phyloP scores from a whole-genome alignment of 208 protist genomes.

The Trypanosoma lewisi region DNA sequence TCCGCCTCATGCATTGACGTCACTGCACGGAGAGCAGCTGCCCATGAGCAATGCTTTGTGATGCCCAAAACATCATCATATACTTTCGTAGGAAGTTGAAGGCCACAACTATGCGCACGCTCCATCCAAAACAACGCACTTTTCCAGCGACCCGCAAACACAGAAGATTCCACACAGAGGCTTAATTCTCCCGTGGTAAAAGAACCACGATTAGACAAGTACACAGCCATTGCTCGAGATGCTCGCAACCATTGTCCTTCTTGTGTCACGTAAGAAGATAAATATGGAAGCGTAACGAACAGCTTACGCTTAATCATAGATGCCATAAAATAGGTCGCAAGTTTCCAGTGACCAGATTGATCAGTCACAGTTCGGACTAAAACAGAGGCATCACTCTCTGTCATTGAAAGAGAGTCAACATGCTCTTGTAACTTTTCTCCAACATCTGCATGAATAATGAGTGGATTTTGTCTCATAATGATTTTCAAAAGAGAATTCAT shows the following conservation, averaged over 20 bases:
- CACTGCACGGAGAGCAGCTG: slow-evolving; percentile 44
- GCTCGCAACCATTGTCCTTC: slow-evolving; percentile 48
- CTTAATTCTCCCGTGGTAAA: slow-evolving; percentile 39
- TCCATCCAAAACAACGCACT: slow-evolving; percentile 85
- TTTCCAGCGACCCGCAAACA: slow-evolving; percentile 58
- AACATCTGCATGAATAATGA: not conserved
- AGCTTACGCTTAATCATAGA: slow-evolving; percentile 55
- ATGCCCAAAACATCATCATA: slow-evolving; percentile 57
- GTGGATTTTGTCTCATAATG: slow-evolving; percentile 16
- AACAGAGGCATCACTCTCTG: slow-evolving; percentile 45
- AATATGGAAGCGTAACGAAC: slow-evolving; percentile 44
- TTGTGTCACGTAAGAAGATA: slow-evolving; percentile 44
- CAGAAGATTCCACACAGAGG: slow-evolving; percentile 62
- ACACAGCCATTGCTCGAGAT: slow-evolving; percentile 58
- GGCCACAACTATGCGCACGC: slow-evolving; percentile 41
- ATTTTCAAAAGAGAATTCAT: slow-evolving; percentile 66
- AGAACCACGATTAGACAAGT: slow-evolving; percentile 52
- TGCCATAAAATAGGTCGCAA: slow-evolving; percentile 55
- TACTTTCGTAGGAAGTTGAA: slow-evolving; percentile 27
- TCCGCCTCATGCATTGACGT: slow-evolving; percentile 54
- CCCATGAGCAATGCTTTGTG: slow-evolving; percentile 43
- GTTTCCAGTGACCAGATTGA: slow-evolving; percentile 43
- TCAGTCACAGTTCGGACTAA: slow-evolving; percentile 68
- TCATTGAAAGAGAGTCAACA: slow-evolving; percentile 9
- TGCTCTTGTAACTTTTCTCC: slow-evolving; percentile 10